Evolutionary conservation across 2,329 filamentous ascomycete species (phyloP), one percentile per base, ranked within the genome.

Genomic region (Calcarisporium arbuscula): DNA sequence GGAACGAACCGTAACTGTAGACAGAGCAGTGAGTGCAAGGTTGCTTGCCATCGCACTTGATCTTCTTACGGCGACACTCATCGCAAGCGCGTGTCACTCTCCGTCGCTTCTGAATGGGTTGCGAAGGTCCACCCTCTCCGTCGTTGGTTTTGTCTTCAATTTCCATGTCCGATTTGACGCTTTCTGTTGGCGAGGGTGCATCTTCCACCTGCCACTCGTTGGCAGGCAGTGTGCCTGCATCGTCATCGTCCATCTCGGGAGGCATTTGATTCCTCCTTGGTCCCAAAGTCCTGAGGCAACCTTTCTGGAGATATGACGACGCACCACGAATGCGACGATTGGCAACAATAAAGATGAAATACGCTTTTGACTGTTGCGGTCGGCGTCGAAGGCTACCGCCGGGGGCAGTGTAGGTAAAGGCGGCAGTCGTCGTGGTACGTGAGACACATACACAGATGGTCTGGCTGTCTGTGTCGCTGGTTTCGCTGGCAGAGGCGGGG

Each of bases 1-100:
- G n/a, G n/a, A n/a, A n/a, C 72, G 54, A 72, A 95, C 92, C 90
- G 68, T 98, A 98, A 57, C 88, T 95, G 61, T 98, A 98, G 32
- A 96, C 88, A 9, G 89, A 94, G 60, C 92, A 98, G 61, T 96
- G 92, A 0, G 89, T 95, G 61, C 85, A 92, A 8, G 85, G 85
- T 56, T 89, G 84, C 58, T 88, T 87, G 47, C 84, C 85, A 56
- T 89, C 84, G 49, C 84, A 90, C 57, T 89, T 90, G 52, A 90
- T 90, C 61, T 90, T 90, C 58, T 90, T 90, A 47, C 84, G 74
- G 38, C 85, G 74, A 54, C 85, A 90, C 58, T 89, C 82, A 49
- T 88, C 85, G 60, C 85, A 90, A 26, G 85, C 85, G 49, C 85
- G 72, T 15, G 84, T 89, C 28, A 90, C 85, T 52, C 85, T 72